Evolutionary conservation across 148 eudicot species (phyloP).

Genomic region (Fagopyrum tataricum): DNA sequence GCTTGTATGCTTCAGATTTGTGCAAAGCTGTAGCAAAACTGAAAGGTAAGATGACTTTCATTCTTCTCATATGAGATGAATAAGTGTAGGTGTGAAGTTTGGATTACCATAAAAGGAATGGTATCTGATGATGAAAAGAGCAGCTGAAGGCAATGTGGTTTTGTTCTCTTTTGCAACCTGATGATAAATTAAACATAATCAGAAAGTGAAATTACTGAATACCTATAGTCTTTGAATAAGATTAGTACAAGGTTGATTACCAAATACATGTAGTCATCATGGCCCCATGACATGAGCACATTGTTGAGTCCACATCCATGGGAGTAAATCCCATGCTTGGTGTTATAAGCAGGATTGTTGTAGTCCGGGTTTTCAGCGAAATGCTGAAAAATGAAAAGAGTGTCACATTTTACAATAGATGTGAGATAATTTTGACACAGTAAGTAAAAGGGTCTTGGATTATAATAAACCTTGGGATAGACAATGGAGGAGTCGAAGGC

Average conservation of each 20-base stretch:
- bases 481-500: constrained; percentile 74
- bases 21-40: constrained; percentile 41
- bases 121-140: constrained; percentile 44
- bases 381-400: constrained; percentile 19
- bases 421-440: too few species aligned
- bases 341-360: constrained; percentile 42
- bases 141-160: constrained; percentile 42
- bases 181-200: neutral
- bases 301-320: constrained; percentile 59
- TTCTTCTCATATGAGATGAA: too few species aligned
- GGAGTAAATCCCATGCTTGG: constrained; percentile 41
- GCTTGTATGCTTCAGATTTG: constrained; percentile 57
- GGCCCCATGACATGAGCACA: constrained; percentile 53
- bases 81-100: too few species aligned
- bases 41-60: too few species aligned
- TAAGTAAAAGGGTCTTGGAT: too few species aligned
- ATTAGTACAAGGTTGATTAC: neutral
- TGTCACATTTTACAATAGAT: too few species aligned
- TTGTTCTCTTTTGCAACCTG: constrained; percentile 38
- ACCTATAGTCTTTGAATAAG: neutral
- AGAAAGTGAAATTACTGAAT: too few species aligned
- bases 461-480: constrained; percentile 62
- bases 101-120: constrained; percentile 46
- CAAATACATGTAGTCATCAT: constrained; percentile 55
- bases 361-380: constrained; percentile 41